A percentile compares a stretch with the other conserved stretches of the same genome.
phyloP scores from a whole-genome alignment of 352 stramenopile species.

The Globisporangium barbulae region DNA sequence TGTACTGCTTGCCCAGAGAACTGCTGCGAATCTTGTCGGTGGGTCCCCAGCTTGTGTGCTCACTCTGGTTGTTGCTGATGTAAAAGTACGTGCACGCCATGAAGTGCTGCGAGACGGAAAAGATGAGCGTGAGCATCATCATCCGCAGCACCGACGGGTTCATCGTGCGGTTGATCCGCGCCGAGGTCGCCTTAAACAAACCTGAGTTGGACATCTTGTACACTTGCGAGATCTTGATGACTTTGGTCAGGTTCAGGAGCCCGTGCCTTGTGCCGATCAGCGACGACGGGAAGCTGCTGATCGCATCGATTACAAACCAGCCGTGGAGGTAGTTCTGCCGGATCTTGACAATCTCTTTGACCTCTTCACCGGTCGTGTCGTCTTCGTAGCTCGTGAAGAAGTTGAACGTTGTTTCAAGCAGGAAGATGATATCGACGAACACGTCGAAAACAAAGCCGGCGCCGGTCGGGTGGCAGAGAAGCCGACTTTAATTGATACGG shows the following conservation, averaged over 20 bases:
- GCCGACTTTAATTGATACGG: constrained; percentile 50
- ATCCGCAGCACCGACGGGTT: constrained; percentile 70
- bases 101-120: constrained; percentile 69
- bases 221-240: constrained; percentile 54
- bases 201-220: constrained; percentile 51
- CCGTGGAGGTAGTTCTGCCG: constrained; percentile 51
- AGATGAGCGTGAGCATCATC: constrained; percentile 63
- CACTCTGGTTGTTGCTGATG: constrained; percentile 38
- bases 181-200: constrained; percentile 31
- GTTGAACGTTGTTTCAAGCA: constrained; percentile 53
- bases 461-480: constrained; percentile 33
- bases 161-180: constrained; percentile 58
- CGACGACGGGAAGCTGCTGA: constrained; percentile 52
- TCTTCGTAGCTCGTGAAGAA: constrained; percentile 70
- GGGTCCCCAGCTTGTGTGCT: constrained; percentile 45
- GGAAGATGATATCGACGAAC: constrained; percentile 51
- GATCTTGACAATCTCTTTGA: constrained; percentile 55
- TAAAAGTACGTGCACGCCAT: constrained; percentile 74
- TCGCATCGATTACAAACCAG: constrained; percentile 48
- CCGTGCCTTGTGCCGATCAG: constrained; percentile 29
- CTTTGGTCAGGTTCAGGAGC: constrained; percentile 43
- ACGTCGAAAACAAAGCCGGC: constrained; percentile 39
- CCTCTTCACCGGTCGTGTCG: constrained; percentile 54
- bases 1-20: constrained; percentile 41
- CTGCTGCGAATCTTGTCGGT: constrained; percentile 25